Evolutionary conservation across 2,329 filamentous ascomycete species (phyloP), one percentile per base, ranked within the genome.

Genomic region (Diaporthe batatas): DNA sequence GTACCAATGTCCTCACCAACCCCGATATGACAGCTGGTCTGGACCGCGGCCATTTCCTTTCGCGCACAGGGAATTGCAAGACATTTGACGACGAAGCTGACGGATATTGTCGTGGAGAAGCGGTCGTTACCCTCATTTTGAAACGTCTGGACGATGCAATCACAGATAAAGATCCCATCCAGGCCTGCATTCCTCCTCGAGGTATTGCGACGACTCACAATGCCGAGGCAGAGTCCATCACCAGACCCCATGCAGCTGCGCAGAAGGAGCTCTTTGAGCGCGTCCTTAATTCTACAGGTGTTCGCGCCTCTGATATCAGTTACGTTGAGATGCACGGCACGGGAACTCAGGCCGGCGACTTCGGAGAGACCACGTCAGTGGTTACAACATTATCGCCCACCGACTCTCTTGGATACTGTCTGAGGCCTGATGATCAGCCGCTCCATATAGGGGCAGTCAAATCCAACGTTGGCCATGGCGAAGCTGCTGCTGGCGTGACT

Each of bases 291-390:
- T 2, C 90, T 51, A 87, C 90, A 47, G 87, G 87, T 55, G 82
- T 93, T 44, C 87, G 92, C 77, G 81, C 68, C 8, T 78, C 75
- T 76, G 78, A 91, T 68, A 85, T 93, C 71, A 86, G 84, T 77
- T 92, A 91, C 76, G 87, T 92, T 11, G 91, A 93, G 78, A 89
- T 92, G 86, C 91, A 93, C 78, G 91, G 91, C 8, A 93, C 91
- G 7, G 91, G 91, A 55, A 93, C 91, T 1, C 91, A 93, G 78
- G 91, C 90, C 47, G 92, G 92, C 72, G 92, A 94, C 78, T 86
- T 86, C 4, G 29, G 88, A 88, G 91, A 93, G 79, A 91, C 91
- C 85, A 85, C 86, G 3, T 90, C 88, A 0, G 89, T 93, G 68
- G 84, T 86, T 34, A 57, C 32, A 23, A n/a, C 32, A 11, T 21